Percentiles rank a stretch among this genome's conserved stretches.
Evolutionary conservation across 2,329 filamentous ascomycete species (phyloP).

Genomic region (Colletotrichum sp.): DNA sequence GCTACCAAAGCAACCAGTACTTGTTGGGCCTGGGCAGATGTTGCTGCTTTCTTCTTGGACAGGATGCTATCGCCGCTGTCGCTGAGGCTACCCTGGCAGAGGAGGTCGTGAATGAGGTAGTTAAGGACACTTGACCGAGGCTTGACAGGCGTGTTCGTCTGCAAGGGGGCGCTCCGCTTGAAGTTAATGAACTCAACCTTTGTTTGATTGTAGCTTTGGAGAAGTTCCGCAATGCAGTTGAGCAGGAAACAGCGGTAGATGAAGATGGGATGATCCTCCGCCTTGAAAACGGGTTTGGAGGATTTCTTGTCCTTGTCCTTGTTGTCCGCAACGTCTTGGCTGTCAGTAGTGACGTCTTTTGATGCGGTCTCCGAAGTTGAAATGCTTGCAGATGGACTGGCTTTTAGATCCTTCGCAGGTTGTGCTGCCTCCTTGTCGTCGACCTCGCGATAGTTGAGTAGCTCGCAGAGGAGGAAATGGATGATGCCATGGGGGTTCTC

Average conservation of each 20-base stretch:
- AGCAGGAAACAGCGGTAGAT: conserved; percentile 95
- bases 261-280: conserved; percentile 93
- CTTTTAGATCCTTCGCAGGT: conserved; percentile 46
- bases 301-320: conserved; percentile 63
- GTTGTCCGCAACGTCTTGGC: conserved; percentile 23
- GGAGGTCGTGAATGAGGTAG: conserved; percentile 84
- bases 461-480: conserved; percentile 90
- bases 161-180: conserved; percentile 86
- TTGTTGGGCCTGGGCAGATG: conserved; percentile 84
- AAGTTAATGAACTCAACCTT: conserved; percentile 99
- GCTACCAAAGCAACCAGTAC: conserved; percentile 86
- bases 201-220: conserved; percentile 89
- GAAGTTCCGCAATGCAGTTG: conserved; percentile 87
- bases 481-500: conserved; percentile 95
- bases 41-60: conserved; percentile 85
- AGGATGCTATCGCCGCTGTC: conserved; percentile 76
- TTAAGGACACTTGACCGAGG: conserved; percentile 92
- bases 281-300: conserved; percentile 80
- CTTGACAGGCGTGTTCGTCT: conserved; percentile 88
- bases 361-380: background rate
- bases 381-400: conserved; percentile 33
- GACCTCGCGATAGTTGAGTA: conserved; percentile 90
- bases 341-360: conserved; percentile 20
- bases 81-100: conserved; percentile 64
- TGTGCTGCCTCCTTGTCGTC: conserved; percentile 75